These are phyloP conservation scores for Fusarium ramigenum DNA, from an alignment of 2,329 filamentous ascomycete genomes.

Conservation along the genomic window DNA sequence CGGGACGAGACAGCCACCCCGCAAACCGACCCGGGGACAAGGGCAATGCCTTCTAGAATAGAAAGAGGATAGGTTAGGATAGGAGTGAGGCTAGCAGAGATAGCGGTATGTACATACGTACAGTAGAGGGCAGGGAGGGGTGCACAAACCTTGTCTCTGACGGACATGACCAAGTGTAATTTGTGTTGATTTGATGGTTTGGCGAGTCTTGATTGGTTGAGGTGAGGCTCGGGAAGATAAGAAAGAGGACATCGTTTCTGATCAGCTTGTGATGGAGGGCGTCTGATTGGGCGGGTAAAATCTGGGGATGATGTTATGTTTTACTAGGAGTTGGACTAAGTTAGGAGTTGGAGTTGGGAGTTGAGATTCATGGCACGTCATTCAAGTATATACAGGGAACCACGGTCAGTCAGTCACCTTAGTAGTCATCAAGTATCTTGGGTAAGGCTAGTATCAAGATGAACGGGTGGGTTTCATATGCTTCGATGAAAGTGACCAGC, in stretches of 20 bases:
- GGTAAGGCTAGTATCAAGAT: not conserved
- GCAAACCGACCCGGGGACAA: conserved; percentile 28
- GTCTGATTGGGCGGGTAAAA: conserved; percentile 28
- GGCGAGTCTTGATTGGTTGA: conserved; percentile 32
- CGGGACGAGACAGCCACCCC: conserved; percentile 34
- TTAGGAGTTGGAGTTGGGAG: not conserved
- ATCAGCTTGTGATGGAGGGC: conserved; percentile 19
- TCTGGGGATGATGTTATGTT: conserved; percentile 27
- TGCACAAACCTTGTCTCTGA: conserved; percentile 2
- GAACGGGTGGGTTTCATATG: not conserved
- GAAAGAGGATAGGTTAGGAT: conserved; percentile 8
- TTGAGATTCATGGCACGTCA: conserved; percentile 7
- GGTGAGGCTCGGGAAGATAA: conserved; percentile 31
- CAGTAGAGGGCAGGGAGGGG: not conserved
- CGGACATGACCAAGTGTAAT: conserved; percentile 38
- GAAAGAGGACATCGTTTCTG: conserved; percentile 27
- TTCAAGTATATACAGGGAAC: not conserved
- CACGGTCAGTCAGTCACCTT: not conserved
- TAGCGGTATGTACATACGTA: not conserved
- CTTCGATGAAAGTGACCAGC: not conserved
- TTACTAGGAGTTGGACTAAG: not conserved
- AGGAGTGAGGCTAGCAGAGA: conserved; percentile 33
- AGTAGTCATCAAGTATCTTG: not conserved
- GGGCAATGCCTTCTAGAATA: conserved; percentile 39
- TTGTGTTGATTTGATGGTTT: conserved; percentile 31